Percentiles rank a stretch among this genome's conserved stretches.
These are phyloP conservation scores for Penicillium tannophilum DNA, from an alignment of 495 filamentous ascomycete genomes.

Conservation along the genomic window DNA sequence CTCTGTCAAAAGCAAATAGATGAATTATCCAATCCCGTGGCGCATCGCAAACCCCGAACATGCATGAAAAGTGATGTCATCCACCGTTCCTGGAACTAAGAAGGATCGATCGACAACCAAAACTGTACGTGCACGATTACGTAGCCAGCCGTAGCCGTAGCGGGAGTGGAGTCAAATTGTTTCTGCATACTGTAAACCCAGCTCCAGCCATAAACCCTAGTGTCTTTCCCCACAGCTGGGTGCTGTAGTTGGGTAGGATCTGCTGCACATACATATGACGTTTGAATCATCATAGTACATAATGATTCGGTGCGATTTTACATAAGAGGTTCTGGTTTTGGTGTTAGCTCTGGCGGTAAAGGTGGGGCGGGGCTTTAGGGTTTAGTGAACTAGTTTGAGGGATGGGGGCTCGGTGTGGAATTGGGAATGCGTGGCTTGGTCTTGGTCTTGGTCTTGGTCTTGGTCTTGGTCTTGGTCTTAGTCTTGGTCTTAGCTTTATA, in stretches of 20 bases:
- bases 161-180: neutral
- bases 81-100: neutral
- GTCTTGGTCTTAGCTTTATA: neutral
- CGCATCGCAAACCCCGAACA: neutral
- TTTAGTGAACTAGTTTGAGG: neutral
- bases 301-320: neutral
- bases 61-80: slow-evolving; percentile 16
- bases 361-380: slow-evolving; percentile 8
- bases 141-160: slow-evolving; percentile 20
- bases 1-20: too few species aligned
- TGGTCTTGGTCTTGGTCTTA: neutral
- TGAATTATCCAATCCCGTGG: neutral
- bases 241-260: neutral
- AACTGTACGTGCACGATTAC: slow-evolving; percentile 16
- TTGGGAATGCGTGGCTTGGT: neutral
- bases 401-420: neutral
- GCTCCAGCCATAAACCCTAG: too few species aligned
- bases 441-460: too few species aligned
- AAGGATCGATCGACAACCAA: neutral
- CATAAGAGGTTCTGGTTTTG: neutral
- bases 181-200: neutral
- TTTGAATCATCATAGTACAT: too few species aligned
- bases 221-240: neutral
- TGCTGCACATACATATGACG: neutral
- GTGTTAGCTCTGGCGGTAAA: too few species aligned